Evolutionary conservation across 2,329 filamentous ascomycete species (phyloP), one percentile per base, ranked within the genome.

Genomic region (Pyrenophora tritici-repentis): DNA sequence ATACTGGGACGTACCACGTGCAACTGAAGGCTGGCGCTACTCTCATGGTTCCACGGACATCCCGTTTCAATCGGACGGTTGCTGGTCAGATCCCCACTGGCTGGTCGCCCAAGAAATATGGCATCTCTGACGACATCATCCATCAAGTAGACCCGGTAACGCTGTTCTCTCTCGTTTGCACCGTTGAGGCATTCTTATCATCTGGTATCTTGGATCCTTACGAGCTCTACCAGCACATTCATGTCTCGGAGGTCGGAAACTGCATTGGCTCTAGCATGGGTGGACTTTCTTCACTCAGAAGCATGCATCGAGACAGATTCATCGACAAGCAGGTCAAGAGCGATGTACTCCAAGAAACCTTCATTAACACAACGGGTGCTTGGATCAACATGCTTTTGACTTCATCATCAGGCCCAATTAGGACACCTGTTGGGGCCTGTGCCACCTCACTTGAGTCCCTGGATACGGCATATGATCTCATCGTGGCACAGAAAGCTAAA

Each of bases 321-420:
- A 83, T 97, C 56, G 94, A 99, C 79, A 94, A 92, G 80, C 94
- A 93, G 48, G 85, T 99, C 42, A 94, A 99, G 78, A 99, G 97
- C 78, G 94, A 99, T 72, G 97, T 99, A 72, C 84, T 99, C 13
- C 95, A 99, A 73, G 94, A 99, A 78, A 97, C 94, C 10, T 99
- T 99, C 82, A 97, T 99, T 84, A 99, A 99, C 82, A 99, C 94
- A 48, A 99, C 97, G 93, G 88, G 90, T 65, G 94, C 94, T 13
- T 99, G 94, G 94, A 92, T 99, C 50, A 99, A 99, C 82, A 99
- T 99, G 94, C 81, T 99, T 77, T 81, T 99, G 59, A 81, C 99
- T 58, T 99, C 94, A 4, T 97, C 94, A 5, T 97, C 94, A 44
- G 94, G 94, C 63, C 91, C 94, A 35, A 97, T 99, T 82, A 97